Evolutionary conservation across 1,139 yeast genomes (phyloP).

Genomic region (Yamadazyma songkhlaensis): DNA sequence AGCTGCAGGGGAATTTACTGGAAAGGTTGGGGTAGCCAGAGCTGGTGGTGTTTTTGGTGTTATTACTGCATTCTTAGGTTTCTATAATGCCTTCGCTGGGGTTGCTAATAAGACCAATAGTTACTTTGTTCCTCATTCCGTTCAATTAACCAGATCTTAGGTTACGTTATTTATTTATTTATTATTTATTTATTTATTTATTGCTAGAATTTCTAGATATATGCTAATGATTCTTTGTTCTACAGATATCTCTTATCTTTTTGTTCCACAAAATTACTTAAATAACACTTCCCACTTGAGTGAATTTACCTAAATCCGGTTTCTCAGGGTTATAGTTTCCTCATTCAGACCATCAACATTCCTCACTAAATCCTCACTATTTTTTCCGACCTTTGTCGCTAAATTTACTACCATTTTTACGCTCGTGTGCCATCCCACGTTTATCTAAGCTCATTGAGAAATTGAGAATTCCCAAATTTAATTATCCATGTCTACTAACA

Average conservation of each 20-base stretch:
- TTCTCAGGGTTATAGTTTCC: too few species aligned
- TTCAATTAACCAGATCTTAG: slow-evolving; percentile 19
- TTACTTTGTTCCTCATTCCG: slow-evolving; percentile 22
- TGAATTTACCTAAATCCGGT: too few species aligned
- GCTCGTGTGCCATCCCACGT: too few species aligned
- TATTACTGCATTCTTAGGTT: slow-evolving; percentile 58
- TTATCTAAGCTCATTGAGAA: too few species aligned
- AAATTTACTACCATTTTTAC: too few species aligned
- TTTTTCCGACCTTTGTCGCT: too few species aligned
- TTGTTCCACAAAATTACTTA: too few species aligned
- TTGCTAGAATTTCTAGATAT: background rate
- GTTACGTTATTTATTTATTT: slow-evolving; percentile 5
- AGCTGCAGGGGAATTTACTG: slow-evolving; percentile 55
- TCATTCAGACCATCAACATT: too few species aligned
- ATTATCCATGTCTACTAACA: slow-evolving; percentile 26
- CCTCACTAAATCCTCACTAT: too few species aligned
- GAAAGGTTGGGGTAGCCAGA: slow-evolving; percentile 41
- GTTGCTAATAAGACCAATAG: slow-evolving; percentile 26
- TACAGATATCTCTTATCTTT: background rate
- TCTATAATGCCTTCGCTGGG: slow-evolving; percentile 48
- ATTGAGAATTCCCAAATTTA: background rate
- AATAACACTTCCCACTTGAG: too few species aligned
- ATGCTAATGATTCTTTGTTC: background rate
- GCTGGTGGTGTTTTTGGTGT: slow-evolving; percentile 77
- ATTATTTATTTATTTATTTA: slow-evolving; percentile 5